Conservation (phyloP, 73 alveolate species). For the Paramecium biaurelia region DNA sequence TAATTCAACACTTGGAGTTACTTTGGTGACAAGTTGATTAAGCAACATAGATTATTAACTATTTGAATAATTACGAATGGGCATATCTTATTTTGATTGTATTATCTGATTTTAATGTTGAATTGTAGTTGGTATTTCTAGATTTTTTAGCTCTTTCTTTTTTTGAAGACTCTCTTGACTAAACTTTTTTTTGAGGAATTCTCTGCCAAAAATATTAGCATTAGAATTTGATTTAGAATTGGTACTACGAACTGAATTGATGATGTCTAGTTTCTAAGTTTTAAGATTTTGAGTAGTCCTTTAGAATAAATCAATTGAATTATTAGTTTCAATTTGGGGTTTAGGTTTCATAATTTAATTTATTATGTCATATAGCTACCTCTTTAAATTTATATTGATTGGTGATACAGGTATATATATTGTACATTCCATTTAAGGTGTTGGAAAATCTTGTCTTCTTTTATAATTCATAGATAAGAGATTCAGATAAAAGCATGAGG, state of each 20-base stretch:
- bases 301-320: not conserved
- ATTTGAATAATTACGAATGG: not conserved
- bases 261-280: not conserved
- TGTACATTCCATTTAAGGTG: slow-evolving; percentile 65
- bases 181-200: not conserved
- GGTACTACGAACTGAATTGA: not conserved
- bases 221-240: not conserved
- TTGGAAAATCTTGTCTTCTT: slow-evolving; percentile 94
- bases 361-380: slow-evolving; percentile 75
- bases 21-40: slow-evolving; percentile 23
- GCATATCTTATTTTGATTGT: not conserved
- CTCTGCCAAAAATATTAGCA: not conserved
- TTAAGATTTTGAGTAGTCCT: not conserved
- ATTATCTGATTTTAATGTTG: not conserved
- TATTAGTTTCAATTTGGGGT: not conserved
- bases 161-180: not conserved
- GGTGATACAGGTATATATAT: slow-evolving; percentile 78
- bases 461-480: slow-evolving; percentile 91
- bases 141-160: not conserved
- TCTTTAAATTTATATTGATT: slow-evolving; percentile 80
- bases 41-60: not conserved
- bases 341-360: not conserved
- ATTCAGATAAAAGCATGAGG: slow-evolving; percentile 86
- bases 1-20: not conserved
- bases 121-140: not conserved